Evolutionary conservation across 768 basidiomycete genomes (phyloP), one percentile per base, ranked within the genome.

Genomic region (Lactarius indigo): DNA sequence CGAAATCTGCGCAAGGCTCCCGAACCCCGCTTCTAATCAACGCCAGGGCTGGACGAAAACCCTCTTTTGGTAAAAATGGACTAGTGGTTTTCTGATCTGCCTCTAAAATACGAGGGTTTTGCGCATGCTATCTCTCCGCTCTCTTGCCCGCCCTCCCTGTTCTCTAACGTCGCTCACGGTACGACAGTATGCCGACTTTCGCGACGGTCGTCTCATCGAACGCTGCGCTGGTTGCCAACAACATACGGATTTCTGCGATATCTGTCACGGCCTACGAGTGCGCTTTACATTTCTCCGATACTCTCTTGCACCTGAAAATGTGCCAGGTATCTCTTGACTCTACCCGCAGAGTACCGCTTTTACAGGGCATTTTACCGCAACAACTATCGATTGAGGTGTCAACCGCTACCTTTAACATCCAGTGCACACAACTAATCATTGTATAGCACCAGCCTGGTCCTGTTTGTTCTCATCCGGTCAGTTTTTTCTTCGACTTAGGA

Each of bases 301-400:
- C n/a, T 17, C 18, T 3, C 3, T 33, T n/a, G 5, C n/a, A 23
- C 23, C 57, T 58, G 37, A 58, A 15, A 26, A 58, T 26, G 20
- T 23, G 17, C 23, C 54, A 68, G 67, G 47, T 68, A 68, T 31
- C 5, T 68, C 18, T 28, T 31, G 35, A 68, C 67, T n/a, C 64
- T 68, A 12, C 64, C 67, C 33, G 44, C 67, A 28, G 67, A 68
- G 28, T 68, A 59, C 50, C 63, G 67, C 23, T 60, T 64, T 41
- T 68, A 64, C 62, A 63, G 47, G 28, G 23, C n/a, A 13, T 66
- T 31, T 31, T 57, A 31, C 47, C 31, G 31, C n/a, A 15, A 12
- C 33, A 60, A 41, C 12, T 42, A 54, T 23, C 8, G 23, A 20
- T 18, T 56, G 39, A 41, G 2, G 57, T 58, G n/a, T n/a, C 35